These are phyloP conservation scores for Diplodia mutila DNA, from an alignment of 2,329 filamentous ascomycete genomes.

Conservation along the genomic window DNA sequence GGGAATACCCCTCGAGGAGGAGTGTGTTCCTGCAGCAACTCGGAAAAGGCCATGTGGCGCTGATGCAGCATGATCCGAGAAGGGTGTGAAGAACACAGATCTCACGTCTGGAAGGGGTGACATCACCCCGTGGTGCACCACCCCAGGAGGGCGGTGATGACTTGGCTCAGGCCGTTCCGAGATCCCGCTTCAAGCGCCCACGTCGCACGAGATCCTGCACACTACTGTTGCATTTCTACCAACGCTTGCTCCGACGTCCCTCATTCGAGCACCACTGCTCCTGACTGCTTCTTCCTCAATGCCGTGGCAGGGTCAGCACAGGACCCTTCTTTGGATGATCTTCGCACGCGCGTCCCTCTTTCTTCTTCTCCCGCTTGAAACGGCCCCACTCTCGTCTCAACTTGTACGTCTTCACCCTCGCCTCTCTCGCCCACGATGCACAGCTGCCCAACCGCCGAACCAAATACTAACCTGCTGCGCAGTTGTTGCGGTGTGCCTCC, in stretches of 20 bases:
- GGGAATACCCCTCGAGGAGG: constrained; percentile 2
- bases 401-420: neutral
- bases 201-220: constrained; percentile 6
- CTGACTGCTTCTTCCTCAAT: neutral
- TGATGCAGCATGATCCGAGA: constrained; percentile 19
- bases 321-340: neutral
- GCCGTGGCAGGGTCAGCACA: neutral
- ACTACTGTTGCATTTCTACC: neutral
- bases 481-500: neutral
- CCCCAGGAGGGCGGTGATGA: neutral
- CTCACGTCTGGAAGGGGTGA: neutral
- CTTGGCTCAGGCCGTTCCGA: neutral
- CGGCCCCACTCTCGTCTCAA: constrained; percentile 3
- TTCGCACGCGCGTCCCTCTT: constrained; percentile 9
- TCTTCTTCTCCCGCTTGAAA: neutral
- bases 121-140: neutral
- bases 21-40: constrained; percentile 15
- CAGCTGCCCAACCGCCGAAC: constrained; percentile 9
- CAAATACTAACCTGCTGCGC: neutral
- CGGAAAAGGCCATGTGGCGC: neutral
- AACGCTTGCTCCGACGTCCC: neutral
- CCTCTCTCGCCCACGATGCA: neutral
- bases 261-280: neutral
- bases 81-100: neutral
- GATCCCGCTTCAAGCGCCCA: constrained; percentile 5